A percentile compares a stretch with the other conserved stretches of the same genome.
phyloP scores from a whole-genome alignment of 176 grass and related monocot species.

The Puya raimondii region DNA sequence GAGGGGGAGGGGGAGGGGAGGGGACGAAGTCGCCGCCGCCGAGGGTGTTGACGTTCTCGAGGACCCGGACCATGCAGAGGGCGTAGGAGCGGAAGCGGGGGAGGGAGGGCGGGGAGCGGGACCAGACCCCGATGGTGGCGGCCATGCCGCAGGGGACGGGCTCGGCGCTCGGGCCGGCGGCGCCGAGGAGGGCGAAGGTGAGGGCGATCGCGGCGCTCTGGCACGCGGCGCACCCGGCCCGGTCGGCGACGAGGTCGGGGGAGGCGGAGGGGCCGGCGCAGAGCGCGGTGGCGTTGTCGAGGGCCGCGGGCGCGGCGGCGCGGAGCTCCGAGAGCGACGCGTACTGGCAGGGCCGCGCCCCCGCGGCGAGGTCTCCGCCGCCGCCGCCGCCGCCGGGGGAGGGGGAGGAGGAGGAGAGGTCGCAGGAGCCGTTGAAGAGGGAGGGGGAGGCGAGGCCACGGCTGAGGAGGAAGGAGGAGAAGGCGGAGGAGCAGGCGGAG shows the following conservation, averaged over 20 bases:
- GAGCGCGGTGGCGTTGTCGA: slow-evolving; percentile 36
- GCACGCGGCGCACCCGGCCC: slow-evolving; percentile 30
- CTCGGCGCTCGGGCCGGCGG: slow-evolving; percentile 36
- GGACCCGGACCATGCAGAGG: slow-evolving; percentile 54
- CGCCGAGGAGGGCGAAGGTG: slow-evolving; percentile 33
- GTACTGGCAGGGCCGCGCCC: slow-evolving; percentile 22
- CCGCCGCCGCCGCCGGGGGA: background rate
- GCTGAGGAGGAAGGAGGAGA: slow-evolving; percentile 23
- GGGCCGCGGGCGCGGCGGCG: slow-evolving; percentile 1
- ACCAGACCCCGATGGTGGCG: slow-evolving; percentile 45
- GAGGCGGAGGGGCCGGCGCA: slow-evolving; percentile 21
- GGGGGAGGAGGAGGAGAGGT: slow-evolving; percentile 17
- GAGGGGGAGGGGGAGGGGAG: slow-evolving; percentile 32
- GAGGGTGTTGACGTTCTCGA: slow-evolving; percentile 57
- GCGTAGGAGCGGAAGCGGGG: slow-evolving; percentile 33
- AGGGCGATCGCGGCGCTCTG: slow-evolving; percentile 34
- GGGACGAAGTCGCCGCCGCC: slow-evolving; percentile 38
- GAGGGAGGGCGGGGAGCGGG: slow-evolving; percentile 15
- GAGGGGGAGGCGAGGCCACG: slow-evolving; percentile 28
- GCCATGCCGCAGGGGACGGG: slow-evolving; percentile 74
- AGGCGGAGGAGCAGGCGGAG: slow-evolving; percentile 31
- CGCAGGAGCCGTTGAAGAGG: slow-evolving; percentile 26
- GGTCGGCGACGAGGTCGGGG: slow-evolving; percentile 10
- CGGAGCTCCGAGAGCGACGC: background rate
- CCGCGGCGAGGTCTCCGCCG: slow-evolving; percentile 28